Evolutionary conservation across 371 early-diverging fungal species (phyloP).

Genomic region (Mortierella sp.): DNA sequence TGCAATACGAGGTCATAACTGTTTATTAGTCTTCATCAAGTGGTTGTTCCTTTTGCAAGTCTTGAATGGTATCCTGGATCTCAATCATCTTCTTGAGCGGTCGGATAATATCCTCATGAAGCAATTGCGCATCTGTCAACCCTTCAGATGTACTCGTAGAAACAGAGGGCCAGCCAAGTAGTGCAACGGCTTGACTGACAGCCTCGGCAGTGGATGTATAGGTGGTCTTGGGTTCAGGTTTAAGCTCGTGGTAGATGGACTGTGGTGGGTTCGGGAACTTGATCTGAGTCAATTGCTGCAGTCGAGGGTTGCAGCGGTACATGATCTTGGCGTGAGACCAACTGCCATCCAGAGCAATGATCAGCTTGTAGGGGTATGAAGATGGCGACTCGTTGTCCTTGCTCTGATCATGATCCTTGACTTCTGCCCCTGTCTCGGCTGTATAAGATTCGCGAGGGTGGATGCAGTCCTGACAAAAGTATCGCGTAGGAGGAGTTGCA

Average conservation of each 20-base stretch:
- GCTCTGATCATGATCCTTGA: not conserved
- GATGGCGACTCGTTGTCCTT: not conserved
- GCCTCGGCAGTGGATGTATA: conserved; percentile 59
- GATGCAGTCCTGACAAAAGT: conserved; percentile 35
- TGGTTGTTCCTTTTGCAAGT: not conserved
- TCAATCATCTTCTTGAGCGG: conserved; percentile 53
- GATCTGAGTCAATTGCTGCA: conserved; percentile 50
- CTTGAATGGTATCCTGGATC: conserved; percentile 44
- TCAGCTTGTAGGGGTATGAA: conserved; percentile 41
- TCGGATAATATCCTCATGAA: conserved; percentile 49
- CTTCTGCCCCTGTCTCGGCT: not conserved
- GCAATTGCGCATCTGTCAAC: conserved; percentile 20
- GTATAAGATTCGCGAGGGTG: conserved; percentile 7
- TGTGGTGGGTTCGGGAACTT: conserved; percentile 53
- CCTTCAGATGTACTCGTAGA: not conserved
- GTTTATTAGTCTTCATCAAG: too few relatives aligned
- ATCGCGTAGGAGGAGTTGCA: conserved; percentile 9
- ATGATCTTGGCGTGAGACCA: conserved; percentile 60
- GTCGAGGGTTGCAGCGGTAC: conserved; percentile 57
- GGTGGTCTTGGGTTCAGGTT: conserved; percentile 52
- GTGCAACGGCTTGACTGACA: conserved; percentile 53
- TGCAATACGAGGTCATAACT: too few relatives aligned
- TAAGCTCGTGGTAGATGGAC: conserved; percentile 54
- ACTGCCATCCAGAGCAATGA: conserved; percentile 57
- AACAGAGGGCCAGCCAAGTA: conserved; percentile 45